These are phyloP conservation scores for Metschnikowia continentalis DNA, from an alignment of 805 yeast species.

Conservation along the genomic window DNA sequence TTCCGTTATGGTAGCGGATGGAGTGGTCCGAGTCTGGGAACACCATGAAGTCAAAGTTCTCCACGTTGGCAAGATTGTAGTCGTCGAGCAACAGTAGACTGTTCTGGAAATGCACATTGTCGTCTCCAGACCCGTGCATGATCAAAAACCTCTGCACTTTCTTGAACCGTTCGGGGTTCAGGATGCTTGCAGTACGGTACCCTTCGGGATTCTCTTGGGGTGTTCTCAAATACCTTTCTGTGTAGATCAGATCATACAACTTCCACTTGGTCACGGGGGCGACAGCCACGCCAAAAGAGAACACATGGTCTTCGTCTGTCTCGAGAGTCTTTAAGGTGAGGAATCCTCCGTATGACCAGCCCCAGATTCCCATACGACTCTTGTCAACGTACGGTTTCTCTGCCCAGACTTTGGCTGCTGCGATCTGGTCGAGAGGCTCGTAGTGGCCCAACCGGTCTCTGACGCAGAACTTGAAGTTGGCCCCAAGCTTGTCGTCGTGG, in stretches of 20 bases:
- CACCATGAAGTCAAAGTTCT: slow-evolving; percentile 74
- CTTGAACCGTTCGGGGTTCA: slow-evolving; percentile 52
- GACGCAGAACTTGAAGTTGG: slow-evolving; percentile 66
- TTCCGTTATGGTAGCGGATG: slow-evolving; percentile 69
- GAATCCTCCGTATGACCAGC: slow-evolving; percentile 98
- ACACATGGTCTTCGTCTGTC: slow-evolving; percentile 57
- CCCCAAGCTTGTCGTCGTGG: slow-evolving; percentile 37
- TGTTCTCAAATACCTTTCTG: slow-evolving; percentile 90
- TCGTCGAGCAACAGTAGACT: slow-evolving; percentile 72
- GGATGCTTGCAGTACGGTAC: slow-evolving; percentile 54
- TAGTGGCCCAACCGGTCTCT: slow-evolving; percentile 76
- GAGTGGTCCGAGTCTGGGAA: slow-evolving; percentile 82
- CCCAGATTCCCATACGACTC: slow-evolving; percentile 81
- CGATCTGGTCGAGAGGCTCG: slow-evolving; percentile 84
- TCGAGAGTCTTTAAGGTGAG: slow-evolving; percentile 88
- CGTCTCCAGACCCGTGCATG: slow-evolving; percentile 98
- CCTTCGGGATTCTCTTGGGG: slow-evolving; percentile 68
- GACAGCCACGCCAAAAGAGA: slow-evolving; percentile 88
- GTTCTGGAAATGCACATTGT: slow-evolving; percentile 94
- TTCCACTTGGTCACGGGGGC: slow-evolving; percentile 98
- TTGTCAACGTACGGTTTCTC: slow-evolving; percentile 60
- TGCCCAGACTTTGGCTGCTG: slow-evolving; percentile 75
- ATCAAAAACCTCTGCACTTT: slow-evolving; percentile 63
- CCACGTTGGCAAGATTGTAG: slow-evolving; percentile 67
- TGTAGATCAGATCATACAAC: slow-evolving; percentile 86